Percentiles rank a stretch among this genome's conserved stretches.
phyloP scores from a whole-genome alignment of 2,329 filamentous ascomycete genomes.

The Colletotrichum abscissum region DNA sequence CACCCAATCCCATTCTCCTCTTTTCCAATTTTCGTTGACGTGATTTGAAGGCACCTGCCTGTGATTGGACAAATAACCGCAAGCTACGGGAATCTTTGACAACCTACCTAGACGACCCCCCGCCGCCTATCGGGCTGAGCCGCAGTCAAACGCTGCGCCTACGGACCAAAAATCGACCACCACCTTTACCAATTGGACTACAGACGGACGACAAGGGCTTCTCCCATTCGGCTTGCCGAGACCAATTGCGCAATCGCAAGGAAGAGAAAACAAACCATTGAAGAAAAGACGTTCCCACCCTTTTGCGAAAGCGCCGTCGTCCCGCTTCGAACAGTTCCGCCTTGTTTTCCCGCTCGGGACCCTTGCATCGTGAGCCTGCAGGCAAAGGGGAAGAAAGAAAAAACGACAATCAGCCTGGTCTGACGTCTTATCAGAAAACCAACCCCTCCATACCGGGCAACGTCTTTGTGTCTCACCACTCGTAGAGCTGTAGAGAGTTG shows the following conservation, averaged over 20 bases:
- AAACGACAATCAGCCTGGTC: background rate
- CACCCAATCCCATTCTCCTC: constrained; percentile 11
- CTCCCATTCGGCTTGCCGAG: constrained; percentile 17
- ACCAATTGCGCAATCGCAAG: constrained; percentile 30
- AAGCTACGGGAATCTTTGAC: background rate
- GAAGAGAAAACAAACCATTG: background rate
- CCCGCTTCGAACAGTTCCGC: background rate
- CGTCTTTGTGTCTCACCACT: background rate
- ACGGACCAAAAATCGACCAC: background rate
- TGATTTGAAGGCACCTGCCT: constrained; percentile 8
- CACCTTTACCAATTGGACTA: background rate
- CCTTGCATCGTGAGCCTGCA: constrained; percentile 23
- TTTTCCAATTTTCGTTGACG: constrained; percentile 16
- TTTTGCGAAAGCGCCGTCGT: background rate
- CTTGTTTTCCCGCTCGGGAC: background rate
- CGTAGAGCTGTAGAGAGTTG: background rate
- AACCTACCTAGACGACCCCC: background rate
- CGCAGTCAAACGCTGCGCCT: constrained; percentile 7
- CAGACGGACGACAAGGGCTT: background rate
- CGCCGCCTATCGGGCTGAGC: constrained; percentile 30
- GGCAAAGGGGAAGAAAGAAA: too few species aligned
- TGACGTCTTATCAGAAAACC: constrained; percentile 5
- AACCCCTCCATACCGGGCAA: background rate
- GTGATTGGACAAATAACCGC: background rate
- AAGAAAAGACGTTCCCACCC: constrained; percentile 4